These are phyloP conservation scores for Aspergillus nanangensis DNA, from an alignment of 495 filamentous ascomycete species.

Conservation along the genomic window DNA sequence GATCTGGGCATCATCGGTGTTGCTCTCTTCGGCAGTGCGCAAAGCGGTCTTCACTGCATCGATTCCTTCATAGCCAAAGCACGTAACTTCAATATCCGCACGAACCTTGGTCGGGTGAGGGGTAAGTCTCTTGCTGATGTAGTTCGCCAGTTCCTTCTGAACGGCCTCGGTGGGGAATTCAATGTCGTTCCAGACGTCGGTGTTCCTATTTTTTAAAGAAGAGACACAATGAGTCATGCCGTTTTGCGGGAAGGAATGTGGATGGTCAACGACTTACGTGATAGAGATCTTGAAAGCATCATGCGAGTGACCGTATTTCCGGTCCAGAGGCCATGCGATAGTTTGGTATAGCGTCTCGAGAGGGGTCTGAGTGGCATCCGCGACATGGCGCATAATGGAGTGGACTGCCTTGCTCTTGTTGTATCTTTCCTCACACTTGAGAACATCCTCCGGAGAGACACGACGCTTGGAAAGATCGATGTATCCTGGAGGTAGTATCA, in stretches of 20 bases:
- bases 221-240: slow-evolving; percentile 10
- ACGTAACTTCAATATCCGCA: slow-evolving; percentile 96
- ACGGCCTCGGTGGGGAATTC: slow-evolving; percentile 83
- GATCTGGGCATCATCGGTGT: slow-evolving; percentile 85
- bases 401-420: slow-evolving; percentile 99
- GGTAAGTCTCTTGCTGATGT: slow-evolving; percentile 93
- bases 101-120: slow-evolving; percentile 97
- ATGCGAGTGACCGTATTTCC: slow-evolving; percentile 93
- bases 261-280: slow-evolving; percentile 58
- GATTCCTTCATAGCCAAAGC: slow-evolving; percentile 97
- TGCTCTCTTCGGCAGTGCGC: slow-evolving; percentile 79
- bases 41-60: slow-evolving; percentile 92
- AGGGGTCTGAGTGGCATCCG: slow-evolving; percentile 90
- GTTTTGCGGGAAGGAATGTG: neutral
- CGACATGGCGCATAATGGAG: slow-evolving; percentile 95
- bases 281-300: slow-evolving; percentile 99
- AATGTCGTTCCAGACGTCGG: slow-evolving; percentile 91
- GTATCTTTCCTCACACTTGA: slow-evolving; percentile 97
- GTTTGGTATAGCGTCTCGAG: slow-evolving; percentile 90
- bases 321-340: slow-evolving; percentile 96
- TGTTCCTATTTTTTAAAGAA: slow-evolving; percentile 77
- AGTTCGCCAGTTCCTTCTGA: slow-evolving; percentile 79
- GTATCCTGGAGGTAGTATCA: slow-evolving; percentile 55
- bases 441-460: slow-evolving; percentile 94
- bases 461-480: slow-evolving; percentile 98